Base-by-base conservation (phyloP, 1,284 basidiomycete species). In the Caloboletus inedulis region DNA sequence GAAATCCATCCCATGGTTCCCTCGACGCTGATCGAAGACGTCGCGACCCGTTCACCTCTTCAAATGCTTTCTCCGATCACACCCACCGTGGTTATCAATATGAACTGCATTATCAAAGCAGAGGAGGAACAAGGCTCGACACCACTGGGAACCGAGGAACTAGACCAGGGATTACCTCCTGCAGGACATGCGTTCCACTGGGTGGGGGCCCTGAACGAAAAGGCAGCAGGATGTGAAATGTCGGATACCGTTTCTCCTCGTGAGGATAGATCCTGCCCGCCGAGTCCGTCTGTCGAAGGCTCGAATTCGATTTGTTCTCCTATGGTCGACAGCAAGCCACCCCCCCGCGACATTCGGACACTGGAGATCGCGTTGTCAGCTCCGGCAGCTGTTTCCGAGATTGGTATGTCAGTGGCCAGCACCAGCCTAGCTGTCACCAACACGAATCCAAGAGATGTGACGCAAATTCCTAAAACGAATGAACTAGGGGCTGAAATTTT, bases 11-110 rank as follows among this genome's bases (percentile, higher is more conserved):
- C n/a, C 4, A 40, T 45, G 36, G 1, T 47, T 34, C 36, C 43
- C 3, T 10, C 18, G 13, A 18, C 23, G 12, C 37, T 27, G 19
- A 43, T 47, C 13, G 58, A 64, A 41, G 52, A 53, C 13, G 2
- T 53, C 16, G 37, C 36, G 25, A 62, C 60, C 12, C 18, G 57
- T 9, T 64, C 60, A 2, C 60, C 60, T 5, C 33, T 47, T 50
- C 53, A 53, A 31, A 30, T 52, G 16, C 13, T 27, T 30, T 51
- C 23, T 5, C 43, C 51, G 5, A 35, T 8, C 14, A 14, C 7
- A 19, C 49, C 60, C 44, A 37, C 27, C n/a, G 58, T 62, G 39
- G 48, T 41, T 16, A 49, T 60, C 41, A 58, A 58, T 29, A 21
- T 18, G 18, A 42, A 14, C 16, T 3, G 10, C 13, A 5, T 25